A percentile compares a stretch with the other conserved stretches of the same genome.
Conservation (phyloP, 257 asterid species). For the Plantago ovata region DNA sequence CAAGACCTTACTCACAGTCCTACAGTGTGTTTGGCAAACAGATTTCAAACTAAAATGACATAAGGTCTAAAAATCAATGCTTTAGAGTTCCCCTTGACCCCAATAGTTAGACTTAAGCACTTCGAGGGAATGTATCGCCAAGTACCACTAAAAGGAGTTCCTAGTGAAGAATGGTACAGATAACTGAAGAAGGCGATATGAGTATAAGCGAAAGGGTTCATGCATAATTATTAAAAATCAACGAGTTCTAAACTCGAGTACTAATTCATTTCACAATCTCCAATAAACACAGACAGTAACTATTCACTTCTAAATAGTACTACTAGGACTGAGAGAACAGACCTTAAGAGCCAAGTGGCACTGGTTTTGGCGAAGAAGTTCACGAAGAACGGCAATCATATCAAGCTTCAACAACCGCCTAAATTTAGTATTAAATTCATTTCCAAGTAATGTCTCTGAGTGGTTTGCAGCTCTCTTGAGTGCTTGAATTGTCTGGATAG, state of each 20-base stretch:
- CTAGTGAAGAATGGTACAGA: no score
- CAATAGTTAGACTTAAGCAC: neutral
- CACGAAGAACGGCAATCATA: conserved; percentile 79
- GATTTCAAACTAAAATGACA: no score
- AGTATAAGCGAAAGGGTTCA: no score
- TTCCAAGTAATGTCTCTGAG: conserved; percentile 27
- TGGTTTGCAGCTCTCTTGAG: conserved; percentile 47
- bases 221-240: no score
- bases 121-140: neutral
- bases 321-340: neutral
- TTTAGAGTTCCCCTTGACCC: neutral
- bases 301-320: neutral
- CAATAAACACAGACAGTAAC: no score
- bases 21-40: no score
- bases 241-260: no score
- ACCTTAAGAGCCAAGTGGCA: conserved; percentile 68
- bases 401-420: conserved; percentile 60
- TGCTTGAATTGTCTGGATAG: conserved; percentile 68
- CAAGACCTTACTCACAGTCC: neutral
- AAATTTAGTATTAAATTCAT: conserved; percentile 36
- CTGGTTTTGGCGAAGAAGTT: conserved; percentile 47
- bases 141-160: no score
- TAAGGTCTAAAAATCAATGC: neutral
- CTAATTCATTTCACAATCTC: no score
- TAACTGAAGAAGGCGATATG: no score